Percentiles rank a stretch among this genome's conserved stretches.
These are phyloP conservation scores for Eucommia ulmoides DNA, from an alignment of 257 asterid genomes.

Conservation along the genomic window DNA sequence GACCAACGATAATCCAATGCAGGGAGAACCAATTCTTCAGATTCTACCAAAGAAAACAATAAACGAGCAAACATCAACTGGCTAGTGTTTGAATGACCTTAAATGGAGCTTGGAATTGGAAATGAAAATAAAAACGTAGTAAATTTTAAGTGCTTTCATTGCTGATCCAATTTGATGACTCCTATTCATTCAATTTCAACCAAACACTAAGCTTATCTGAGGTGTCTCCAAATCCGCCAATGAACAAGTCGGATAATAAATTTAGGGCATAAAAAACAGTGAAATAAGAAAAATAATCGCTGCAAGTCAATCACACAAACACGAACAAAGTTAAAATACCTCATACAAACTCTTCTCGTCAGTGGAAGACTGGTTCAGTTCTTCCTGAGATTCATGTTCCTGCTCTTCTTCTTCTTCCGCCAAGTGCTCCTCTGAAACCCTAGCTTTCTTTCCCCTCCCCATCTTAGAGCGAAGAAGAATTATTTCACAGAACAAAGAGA, in stretches of 20 bases:
- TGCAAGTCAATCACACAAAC: background rate
- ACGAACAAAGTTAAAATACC: conserved; percentile 18
- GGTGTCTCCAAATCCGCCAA: background rate
- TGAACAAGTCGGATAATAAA: background rate
- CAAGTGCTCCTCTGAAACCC: conserved; percentile 41
- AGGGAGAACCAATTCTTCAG: no score
- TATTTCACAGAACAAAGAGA: no score
- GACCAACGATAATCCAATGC: no score
- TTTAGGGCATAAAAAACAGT: background rate
- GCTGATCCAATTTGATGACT: background rate
- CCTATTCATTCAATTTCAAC: background rate
- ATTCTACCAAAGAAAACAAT: no score
- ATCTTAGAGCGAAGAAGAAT: no score
- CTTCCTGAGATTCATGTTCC: conserved; percentile 17
- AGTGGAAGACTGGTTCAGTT: conserved; percentile 32
- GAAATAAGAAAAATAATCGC: background rate
- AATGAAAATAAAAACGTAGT: no score
- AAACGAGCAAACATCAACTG: no score
- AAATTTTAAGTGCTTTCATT: no score
- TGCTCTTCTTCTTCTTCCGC: conserved; percentile 35
- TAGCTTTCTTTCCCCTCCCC: conserved; percentile 52
- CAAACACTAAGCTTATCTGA: background rate
- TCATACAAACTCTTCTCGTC: conserved; percentile 53
- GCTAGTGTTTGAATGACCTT: no score
- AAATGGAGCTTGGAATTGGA: no score